These are phyloP conservation scores for Phyllosticta citriasiana DNA, from an alignment of 2,329 filamentous ascomycete genomes.

Conservation along the genomic window DNA sequence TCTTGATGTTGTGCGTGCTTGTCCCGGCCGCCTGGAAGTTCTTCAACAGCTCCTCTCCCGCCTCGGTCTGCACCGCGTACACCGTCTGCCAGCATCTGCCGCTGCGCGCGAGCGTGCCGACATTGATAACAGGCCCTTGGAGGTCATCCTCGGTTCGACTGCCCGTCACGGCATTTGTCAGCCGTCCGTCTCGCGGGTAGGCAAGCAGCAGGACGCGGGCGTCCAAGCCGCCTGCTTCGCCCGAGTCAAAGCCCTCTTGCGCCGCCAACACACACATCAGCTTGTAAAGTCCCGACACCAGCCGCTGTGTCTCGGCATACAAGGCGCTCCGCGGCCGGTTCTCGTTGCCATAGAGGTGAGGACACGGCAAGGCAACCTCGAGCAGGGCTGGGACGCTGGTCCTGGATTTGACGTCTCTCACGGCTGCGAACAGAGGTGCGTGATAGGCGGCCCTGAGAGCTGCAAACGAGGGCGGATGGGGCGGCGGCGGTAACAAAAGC, in stretches of 20 bases:
- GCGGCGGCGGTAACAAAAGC: slow-evolving; percentile 36
- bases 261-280: slow-evolving; percentile 65
- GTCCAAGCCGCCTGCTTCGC: slow-evolving; percentile 63
- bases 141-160: slow-evolving; percentile 21
- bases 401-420: slow-evolving; percentile 28
- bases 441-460: slow-evolving; percentile 34
- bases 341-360: slow-evolving; percentile 47
- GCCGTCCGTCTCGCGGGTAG: slow-evolving; percentile 34
- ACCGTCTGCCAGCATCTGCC: slow-evolving; percentile 53
- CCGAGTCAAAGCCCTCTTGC: slow-evolving; percentile 51
- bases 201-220: slow-evolving; percentile 64
- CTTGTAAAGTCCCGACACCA: slow-evolving; percentile 69
- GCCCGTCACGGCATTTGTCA: slow-evolving; percentile 14
- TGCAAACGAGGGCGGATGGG: slow-evolving; percentile 28
- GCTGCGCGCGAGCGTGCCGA: slow-evolving; percentile 37
- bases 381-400: slow-evolving; percentile 32
- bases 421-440: slow-evolving; percentile 31
- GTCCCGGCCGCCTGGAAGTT: slow-evolving; percentile 30
- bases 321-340: slow-evolving; percentile 43
- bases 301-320: slow-evolving; percentile 61
- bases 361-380: slow-evolving; percentile 54
- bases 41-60: slow-evolving; percentile 49
- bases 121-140: slow-evolving; percentile 41
- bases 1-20: slow-evolving; percentile 22
- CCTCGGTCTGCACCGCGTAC: slow-evolving; percentile 56